These are phyloP conservation scores for Trypanosoma avium DNA, from an alignment of 208 protist species.

Conservation along the genomic window DNA sequence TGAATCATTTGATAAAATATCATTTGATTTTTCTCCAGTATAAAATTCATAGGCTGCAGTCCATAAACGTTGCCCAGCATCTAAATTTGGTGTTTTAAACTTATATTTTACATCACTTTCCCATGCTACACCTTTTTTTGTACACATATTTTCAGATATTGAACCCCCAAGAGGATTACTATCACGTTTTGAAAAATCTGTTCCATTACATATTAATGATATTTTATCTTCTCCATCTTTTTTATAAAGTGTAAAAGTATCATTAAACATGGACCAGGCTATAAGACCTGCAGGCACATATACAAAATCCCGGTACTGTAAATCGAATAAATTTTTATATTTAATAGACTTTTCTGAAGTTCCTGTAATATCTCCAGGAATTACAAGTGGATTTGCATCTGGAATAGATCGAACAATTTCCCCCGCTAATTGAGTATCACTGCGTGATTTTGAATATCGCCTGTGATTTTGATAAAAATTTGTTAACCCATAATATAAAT, in stretches of 20 bases:
- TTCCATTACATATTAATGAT: constrained; percentile 68
- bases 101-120: constrained; percentile 82
- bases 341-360: constrained; percentile 26
- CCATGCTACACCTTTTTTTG: constrained; percentile 95
- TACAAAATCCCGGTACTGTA: constrained; percentile 66
- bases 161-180: constrained; percentile 53
- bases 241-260: constrained; percentile 81
- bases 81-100: constrained; percentile 72
- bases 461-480: constrained; percentile 99
- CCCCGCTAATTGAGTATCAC: constrained; percentile 75
- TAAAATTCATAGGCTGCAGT: constrained; percentile 46
- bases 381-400: constrained; percentile 53
- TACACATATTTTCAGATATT: constrained; percentile 42
- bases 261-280: constrained; percentile 98
- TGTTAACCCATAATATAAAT: constrained; percentile 97
- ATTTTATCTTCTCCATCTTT: neutral
- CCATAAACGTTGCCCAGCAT: constrained; percentile 36
- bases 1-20: constrained; percentile 47
- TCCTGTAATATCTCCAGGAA: constrained; percentile 39
- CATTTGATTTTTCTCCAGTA: constrained; percentile 33
- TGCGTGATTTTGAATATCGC: constrained; percentile 86
- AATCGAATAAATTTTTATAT: neutral
- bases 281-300: constrained; percentile 96
- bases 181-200: constrained; percentile 62
- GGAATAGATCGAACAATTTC: constrained; percentile 25